Conservation (phyloP, 257 asterid species). For the Capsicum pubescens region DNA sequence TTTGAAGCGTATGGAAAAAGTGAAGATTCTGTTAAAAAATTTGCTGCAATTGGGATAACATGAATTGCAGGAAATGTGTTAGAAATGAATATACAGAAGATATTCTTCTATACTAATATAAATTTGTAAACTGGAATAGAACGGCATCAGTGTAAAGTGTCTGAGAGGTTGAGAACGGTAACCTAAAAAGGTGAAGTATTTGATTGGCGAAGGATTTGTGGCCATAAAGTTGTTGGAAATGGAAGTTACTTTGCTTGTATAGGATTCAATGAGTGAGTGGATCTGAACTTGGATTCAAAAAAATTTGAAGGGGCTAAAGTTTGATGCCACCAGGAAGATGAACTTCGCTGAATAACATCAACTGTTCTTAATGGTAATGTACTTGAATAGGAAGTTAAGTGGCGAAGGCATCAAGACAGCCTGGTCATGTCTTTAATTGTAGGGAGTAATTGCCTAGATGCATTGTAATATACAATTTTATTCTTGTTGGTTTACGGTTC, state of each 20-base stretch:
- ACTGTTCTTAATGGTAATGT: neutral
- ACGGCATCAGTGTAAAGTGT: neutral
- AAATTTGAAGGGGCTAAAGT: neutral
- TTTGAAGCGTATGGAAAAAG: neutral
- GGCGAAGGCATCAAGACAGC: neutral
- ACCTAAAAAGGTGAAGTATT: neutral
- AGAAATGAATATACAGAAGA: neutral
- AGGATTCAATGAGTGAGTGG: neutral
- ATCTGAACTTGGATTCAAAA: neutral
- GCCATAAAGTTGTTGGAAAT: neutral
- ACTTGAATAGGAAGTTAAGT: neutral
- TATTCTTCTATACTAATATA: neutral
- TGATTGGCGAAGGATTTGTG: neutral
- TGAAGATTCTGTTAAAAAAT: neutral
- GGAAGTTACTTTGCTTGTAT: neutral
- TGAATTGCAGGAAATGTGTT: slow-evolving; percentile 3
- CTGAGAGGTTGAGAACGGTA: neutral
- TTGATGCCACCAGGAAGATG: neutral
- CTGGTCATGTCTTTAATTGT: neutral
- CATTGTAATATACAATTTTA: neutral
- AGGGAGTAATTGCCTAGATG: neutral
- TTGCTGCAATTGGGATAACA: neutral
- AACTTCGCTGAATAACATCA: neutral
- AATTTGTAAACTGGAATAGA: neutral
- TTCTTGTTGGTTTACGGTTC: neutral